Conservation (phyloP, 306 rosid species). For the Glycyrrhiza uralensis region DNA sequence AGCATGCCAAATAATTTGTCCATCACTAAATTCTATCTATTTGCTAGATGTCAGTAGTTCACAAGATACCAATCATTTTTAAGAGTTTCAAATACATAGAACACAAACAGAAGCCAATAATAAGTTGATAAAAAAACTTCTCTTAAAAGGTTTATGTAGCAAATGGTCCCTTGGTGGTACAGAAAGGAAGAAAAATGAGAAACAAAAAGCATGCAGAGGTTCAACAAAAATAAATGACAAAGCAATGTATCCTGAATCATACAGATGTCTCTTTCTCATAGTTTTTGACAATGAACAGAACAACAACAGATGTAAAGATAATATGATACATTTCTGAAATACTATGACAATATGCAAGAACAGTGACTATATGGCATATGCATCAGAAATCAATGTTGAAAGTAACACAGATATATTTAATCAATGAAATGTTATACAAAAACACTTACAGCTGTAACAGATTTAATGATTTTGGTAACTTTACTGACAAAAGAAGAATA, state of each 20-base stretch:
- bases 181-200: neutral
- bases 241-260: neutral
- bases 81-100: neutral
- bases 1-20: neutral
- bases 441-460: constrained; percentile 79
- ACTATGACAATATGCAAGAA: neutral
- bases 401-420: constrained; percentile 9
- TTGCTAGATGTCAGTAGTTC: neutral
- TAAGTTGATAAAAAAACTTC: neutral
- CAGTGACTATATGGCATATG: neutral
- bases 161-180: neutral
- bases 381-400: neutral
- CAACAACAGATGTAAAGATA: neutral
- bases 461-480: constrained; percentile 74
- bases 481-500: constrained; percentile 71
- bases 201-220: neutral
- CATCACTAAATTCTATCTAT: neutral
- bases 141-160: neutral
- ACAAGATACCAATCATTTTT: neutral
- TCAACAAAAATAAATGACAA: constrained; percentile 14
- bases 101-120: neutral
- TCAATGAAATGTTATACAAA: neutral
- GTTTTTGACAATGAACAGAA: constrained; percentile 5
- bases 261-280: neutral
- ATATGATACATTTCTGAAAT: neutral